phyloP scores from a whole-genome alignment of 345 rosid species.

The Conringia planisiliqua region DNA sequence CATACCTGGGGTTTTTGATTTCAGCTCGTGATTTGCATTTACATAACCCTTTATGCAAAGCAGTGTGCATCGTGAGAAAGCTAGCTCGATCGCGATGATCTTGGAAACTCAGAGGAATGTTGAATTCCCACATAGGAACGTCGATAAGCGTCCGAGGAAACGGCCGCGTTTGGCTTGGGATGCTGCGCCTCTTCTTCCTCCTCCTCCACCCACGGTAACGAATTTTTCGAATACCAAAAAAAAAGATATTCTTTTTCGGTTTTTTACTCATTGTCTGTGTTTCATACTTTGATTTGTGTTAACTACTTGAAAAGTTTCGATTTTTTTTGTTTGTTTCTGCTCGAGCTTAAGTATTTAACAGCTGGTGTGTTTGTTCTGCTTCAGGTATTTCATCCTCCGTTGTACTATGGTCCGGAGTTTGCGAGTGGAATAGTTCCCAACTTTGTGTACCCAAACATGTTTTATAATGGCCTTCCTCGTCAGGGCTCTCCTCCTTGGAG shows the following conservation, averaged over 20 bases:
- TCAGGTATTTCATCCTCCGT: conserved; percentile 53
- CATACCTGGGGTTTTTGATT: background rate
- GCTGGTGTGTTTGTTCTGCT: background rate
- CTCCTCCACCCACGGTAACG: conserved; percentile 46
- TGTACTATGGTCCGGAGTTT: conserved; percentile 57
- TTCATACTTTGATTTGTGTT: background rate
- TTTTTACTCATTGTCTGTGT: background rate
- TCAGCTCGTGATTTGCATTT: conserved; percentile 18
- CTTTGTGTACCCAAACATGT: conserved; percentile 45
- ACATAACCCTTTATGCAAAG: conserved; percentile 25
- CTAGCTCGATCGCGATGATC: conserved; percentile 31
- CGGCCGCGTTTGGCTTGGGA: conserved; percentile 76
- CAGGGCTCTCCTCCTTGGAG: conserved; percentile 76
- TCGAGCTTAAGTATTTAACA: background rate
- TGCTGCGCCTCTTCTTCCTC: conserved; percentile 49
- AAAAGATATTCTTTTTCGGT: background rate
- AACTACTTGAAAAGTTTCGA: background rate
- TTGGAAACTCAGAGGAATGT: conserved; percentile 67
- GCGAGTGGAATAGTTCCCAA: conserved; percentile 45
- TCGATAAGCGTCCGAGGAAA: conserved; percentile 74
- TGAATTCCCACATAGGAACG: conserved; percentile 53
- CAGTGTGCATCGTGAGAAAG: conserved; percentile 30
- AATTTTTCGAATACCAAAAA: background rate
- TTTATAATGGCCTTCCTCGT: conserved; percentile 44
- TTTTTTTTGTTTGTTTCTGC: background rate